Evolutionary conservation across 768 basidiomycete species (phyloP).

Genomic region (Phaffia tasmanica): DNA sequence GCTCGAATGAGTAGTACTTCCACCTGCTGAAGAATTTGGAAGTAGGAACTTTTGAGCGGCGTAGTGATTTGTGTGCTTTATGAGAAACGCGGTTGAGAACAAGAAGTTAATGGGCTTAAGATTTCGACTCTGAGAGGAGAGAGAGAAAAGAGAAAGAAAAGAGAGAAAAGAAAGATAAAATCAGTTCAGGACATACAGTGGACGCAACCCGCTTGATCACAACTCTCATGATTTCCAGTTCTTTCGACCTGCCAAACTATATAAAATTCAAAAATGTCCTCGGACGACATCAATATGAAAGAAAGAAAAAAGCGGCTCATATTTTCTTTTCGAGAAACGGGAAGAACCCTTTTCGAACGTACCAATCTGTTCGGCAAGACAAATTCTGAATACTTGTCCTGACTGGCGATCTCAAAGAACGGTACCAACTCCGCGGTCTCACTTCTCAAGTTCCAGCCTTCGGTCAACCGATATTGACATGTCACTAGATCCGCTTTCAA

Average conservation of each 20-base stretch:
- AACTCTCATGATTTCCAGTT: conserved; percentile 56
- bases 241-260: conserved; percentile 51
- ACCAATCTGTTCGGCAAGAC: conserved; percentile 47
- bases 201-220: conserved; percentile 54
- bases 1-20: conserved; percentile 7
- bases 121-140: conserved; percentile 63
- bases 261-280: background rate
- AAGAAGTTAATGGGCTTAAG: conserved; percentile 60
- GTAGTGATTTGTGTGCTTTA: conserved; percentile 17
- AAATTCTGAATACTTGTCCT: conserved; percentile 58
- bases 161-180: conserved; percentile 57
- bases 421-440: conserved; percentile 55
- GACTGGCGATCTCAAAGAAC: conserved; percentile 52
- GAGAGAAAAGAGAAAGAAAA: too few relatives aligned
- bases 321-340: too few relatives aligned
- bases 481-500: conserved; percentile 57
- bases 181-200: conserved; percentile 56
- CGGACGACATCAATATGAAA: background rate
- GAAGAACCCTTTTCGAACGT: background rate
- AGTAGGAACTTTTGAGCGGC: conserved; percentile 8
- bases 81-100: too few relatives aligned
- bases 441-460: conserved; percentile 9
- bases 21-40: conserved; percentile 11
- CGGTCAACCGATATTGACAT: conserved; percentile 53
- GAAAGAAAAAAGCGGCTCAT: background rate